These are phyloP conservation scores for Ustilago shanxiensis DNA, from an alignment of 1,284 basidiomycete species.

Conservation along the genomic window DNA sequence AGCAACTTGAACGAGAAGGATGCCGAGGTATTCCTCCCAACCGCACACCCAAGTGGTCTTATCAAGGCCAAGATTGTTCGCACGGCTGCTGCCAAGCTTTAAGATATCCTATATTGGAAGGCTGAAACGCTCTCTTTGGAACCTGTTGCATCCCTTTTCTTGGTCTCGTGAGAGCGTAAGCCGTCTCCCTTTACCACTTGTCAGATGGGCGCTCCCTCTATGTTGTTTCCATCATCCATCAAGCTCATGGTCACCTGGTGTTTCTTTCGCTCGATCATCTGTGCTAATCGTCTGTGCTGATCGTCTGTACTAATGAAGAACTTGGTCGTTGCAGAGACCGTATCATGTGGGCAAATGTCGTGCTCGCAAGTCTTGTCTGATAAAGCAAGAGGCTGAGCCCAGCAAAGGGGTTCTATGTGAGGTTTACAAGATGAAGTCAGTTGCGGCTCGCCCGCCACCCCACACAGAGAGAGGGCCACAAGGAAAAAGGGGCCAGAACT, in stretches of 20 bases:
- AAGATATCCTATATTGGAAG: background rate
- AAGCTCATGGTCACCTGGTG: background rate
- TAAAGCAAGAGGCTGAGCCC: too few relatives aligned
- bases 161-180: background rate
- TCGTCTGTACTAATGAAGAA: background rate
- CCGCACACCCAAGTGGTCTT: conserved; percentile 61
- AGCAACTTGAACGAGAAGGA: conserved; percentile 60
- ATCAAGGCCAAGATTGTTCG: conserved; percentile 62
- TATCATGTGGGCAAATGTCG: background rate
- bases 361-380: too few relatives aligned
- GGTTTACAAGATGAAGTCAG: background rate
- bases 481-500: conserved; percentile 1
- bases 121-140: too few relatives aligned
- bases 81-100: conserved; percentile 50
- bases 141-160: background rate
- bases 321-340: background rate
- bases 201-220: background rate
- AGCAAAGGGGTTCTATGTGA: too few relatives aligned
- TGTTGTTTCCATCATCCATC: background rate
- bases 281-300: too few relatives aligned
- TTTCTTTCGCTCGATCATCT: background rate
- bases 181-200: background rate
- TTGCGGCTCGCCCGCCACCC: background rate
- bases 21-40: conserved; percentile 65
- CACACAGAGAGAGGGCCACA: background rate